Conservation (phyloP, 108 stramenopile species). For the Heterococcus sp. region DNA sequence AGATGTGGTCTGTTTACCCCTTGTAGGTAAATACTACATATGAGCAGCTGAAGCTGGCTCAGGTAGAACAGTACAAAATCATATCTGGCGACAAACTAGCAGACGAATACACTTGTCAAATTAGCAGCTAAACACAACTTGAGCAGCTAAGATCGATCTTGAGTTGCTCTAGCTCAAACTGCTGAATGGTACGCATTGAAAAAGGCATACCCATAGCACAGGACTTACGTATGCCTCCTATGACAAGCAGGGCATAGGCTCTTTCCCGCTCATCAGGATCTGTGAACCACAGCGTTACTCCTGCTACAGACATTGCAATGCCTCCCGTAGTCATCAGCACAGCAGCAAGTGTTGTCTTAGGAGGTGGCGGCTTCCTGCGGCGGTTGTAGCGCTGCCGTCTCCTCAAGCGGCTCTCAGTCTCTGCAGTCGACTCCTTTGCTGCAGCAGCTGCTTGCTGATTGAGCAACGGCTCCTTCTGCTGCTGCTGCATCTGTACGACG, state of each 20-base stretch:
- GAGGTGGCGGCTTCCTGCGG: slow-evolving; percentile 34
- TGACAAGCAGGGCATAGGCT: slow-evolving; percentile 18
- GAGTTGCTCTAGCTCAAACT: not conserved
- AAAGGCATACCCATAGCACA: not conserved
- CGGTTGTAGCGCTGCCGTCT: slow-evolving; percentile 11
- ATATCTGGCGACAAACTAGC: too few relatives aligned
- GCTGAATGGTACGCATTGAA: not conserved
- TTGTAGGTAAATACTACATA: too few relatives aligned
- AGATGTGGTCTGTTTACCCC: too few relatives aligned
- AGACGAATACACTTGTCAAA: too few relatives aligned
- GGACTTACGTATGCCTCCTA: slow-evolving; percentile 44
- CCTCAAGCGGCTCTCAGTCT: not conserved
- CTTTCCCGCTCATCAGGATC: slow-evolving; percentile 3
- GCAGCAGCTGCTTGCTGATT: not conserved
- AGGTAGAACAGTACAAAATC: too few relatives aligned
- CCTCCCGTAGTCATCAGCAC: slow-evolving; percentile 29
- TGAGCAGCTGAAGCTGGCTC: too few relatives aligned
- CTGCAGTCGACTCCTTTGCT: not conserved
- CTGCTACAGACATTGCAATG: not conserved
- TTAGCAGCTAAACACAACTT: too few relatives aligned
- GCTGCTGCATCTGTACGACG: too few relatives aligned
- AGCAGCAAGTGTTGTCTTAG: slow-evolving; percentile 47
- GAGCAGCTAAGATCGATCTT: not conserved
- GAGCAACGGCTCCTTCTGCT: too few relatives aligned
- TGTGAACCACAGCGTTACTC: not conserved